phyloP scores from a whole-genome alignment of 139 green algal genomes.

The Medakamo hakoo region DNA sequence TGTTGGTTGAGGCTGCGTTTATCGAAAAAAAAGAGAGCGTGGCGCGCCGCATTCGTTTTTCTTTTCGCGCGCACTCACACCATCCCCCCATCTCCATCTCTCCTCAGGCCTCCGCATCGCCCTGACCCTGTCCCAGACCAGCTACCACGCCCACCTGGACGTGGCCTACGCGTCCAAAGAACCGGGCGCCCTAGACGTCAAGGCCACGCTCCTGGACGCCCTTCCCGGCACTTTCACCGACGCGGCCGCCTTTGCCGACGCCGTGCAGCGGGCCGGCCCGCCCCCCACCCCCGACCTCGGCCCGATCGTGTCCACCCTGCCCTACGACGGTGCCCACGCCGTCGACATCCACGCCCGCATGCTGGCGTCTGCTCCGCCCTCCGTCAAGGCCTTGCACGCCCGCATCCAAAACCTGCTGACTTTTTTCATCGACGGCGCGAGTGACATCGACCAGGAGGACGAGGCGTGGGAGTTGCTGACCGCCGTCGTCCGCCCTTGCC shows the following conservation, averaged over 20 bases:
- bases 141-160: neutral
- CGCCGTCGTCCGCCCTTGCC: constrained; percentile 15
- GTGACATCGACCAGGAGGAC: constrained; percentile 52
- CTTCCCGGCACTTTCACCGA: neutral
- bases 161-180: neutral
- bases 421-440: constrained; percentile 72
- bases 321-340: neutral
- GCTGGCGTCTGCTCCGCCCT: neutral
- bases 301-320: neutral
- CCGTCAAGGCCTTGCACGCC: constrained; percentile 44
- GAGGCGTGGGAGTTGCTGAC: constrained; percentile 54
- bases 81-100: neutral
- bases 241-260: neutral
- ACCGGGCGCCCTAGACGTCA: neutral
- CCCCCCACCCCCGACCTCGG: neutral
- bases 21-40: too few species aligned
- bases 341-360: neutral
- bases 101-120: neutral
- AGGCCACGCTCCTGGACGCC: neutral
- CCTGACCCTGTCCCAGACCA: neutral
- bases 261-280: neutral
- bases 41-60: too few species aligned
- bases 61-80: neutral
- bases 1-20: too few species aligned
- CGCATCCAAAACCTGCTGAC: constrained; percentile 62